Evolutionary conservation across 2,329 filamentous ascomycete genomes (phyloP), one percentile per base, ranked within the genome.

Genomic region (Ploettnerulaceae sp.): DNA sequence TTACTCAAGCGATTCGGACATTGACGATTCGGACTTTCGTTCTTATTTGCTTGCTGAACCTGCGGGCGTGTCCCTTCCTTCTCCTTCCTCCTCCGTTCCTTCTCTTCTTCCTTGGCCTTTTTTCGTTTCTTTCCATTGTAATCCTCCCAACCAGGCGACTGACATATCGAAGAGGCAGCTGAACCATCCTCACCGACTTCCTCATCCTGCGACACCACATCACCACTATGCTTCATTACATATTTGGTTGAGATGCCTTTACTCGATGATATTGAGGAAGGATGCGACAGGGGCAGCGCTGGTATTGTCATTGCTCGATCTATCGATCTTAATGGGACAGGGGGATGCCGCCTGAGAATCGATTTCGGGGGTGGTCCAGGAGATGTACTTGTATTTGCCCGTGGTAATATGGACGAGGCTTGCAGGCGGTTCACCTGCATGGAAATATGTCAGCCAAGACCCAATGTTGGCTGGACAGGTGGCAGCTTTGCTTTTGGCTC

Each of bases 121-220:
- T 71, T 71, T 53, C 66, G 71, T 43, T 67, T 71, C 46, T 61
- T 65, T 15, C 72, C 70, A 2, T 70, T 69, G 54, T 76, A 76
- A 17, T 75, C 72, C 52, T 80, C 77, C 79, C 79, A 82, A 45
- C 72, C 79, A 1, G 79, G 79, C 1, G 79, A 82, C 45, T 79
- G 75, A 51, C 79, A 82, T 44, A 81, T 76, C 0, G 61, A 63
- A 4, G 62, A 63, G n/a, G 43, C 44, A 28, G 59, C 60, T 12
- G 61, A 61, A 4, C 52, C 51, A 15, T 49, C 34, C 7, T 54
- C 55, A 18, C 31, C 49, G 5, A 34, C 35, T 18, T 44, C 48
- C 18, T 53, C 36, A 2, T 45, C 38, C 7, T 55, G 50, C 12
- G 51, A 53, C n/a, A 54, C 42, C 12, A 52, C 32, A 22, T 49